Percentiles rank a stretch among this genome's conserved stretches.
phyloP scores from a whole-genome alignment of 208 protist genomes.

The Crithidia acanthocephali region DNA sequence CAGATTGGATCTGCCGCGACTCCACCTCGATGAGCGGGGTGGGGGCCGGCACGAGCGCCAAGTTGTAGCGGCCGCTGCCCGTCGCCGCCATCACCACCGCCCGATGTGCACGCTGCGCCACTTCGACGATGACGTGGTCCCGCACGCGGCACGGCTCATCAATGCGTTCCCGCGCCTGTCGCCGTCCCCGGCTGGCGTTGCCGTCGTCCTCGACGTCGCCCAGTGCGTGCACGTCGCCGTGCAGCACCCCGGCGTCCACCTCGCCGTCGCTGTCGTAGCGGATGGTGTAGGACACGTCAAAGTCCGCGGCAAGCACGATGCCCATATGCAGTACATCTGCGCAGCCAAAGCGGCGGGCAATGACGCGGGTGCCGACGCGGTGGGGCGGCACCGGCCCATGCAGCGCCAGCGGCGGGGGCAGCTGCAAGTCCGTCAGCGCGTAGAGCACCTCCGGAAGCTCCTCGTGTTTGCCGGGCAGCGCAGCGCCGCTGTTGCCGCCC shows the following conservation, averaged over 20 bases:
- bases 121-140: slow-evolving; percentile 58
- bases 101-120: slow-evolving; percentile 40
- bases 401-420: slow-evolving; percentile 52
- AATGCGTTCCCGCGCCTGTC: slow-evolving; percentile 6
- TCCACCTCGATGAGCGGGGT: slow-evolving; percentile 96
- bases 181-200: background rate
- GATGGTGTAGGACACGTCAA: slow-evolving; percentile 68
- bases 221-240: slow-evolving; percentile 69
- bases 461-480: background rate
- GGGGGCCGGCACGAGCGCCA: slow-evolving; percentile 95
- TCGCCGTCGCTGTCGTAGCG: slow-evolving; percentile 57
- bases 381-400: slow-evolving; percentile 51
- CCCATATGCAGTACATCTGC: slow-evolving; percentile 45
- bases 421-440: slow-evolving; percentile 44
- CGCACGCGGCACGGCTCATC: slow-evolving; percentile 58
- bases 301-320: slow-evolving; percentile 48
- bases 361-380: slow-evolving; percentile 53
- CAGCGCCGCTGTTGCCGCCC: background rate
- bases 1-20: slow-evolving; percentile 62
- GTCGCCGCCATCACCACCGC: slow-evolving; percentile 61
- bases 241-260: slow-evolving; percentile 61
- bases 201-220: slow-evolving; percentile 36
- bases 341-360: slow-evolving; percentile 61
- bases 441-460: slow-evolving; percentile 34
- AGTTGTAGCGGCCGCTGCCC: slow-evolving; percentile 58